phyloP scores from a whole-genome alignment of 2,329 filamentous ascomycete genomes.

The Penicillium sp. region DNA sequence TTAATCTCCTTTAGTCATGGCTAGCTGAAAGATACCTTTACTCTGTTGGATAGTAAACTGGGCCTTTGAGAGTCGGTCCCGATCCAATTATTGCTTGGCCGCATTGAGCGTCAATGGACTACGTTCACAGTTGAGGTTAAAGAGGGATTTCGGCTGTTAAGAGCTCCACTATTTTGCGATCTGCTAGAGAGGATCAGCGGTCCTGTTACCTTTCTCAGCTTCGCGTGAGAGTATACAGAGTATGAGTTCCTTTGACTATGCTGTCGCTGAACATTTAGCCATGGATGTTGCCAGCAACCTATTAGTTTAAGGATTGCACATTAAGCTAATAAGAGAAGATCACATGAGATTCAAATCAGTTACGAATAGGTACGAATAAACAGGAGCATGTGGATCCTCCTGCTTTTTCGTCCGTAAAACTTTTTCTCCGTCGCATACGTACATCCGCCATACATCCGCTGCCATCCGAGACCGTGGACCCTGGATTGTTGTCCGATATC shows the following conservation, averaged over 20 bases:
- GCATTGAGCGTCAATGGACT: not conserved
- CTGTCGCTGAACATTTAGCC: no score
- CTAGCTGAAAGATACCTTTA: not conserved
- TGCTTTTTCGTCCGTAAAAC: not conserved
- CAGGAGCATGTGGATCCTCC: not conserved
- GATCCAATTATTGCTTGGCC: not conserved
- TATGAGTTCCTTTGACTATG: not conserved
- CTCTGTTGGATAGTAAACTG: not conserved
- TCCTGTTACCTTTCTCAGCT: not conserved
- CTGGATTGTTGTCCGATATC: not conserved
- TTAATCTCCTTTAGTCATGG: not conserved
- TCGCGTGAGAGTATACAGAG: not conserved
- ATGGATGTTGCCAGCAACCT: not conserved
- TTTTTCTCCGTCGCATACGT: not conserved
- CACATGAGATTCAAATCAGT: not conserved
- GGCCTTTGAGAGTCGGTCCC: not conserved
- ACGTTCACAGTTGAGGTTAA: not conserved
- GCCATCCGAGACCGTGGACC: constrained; percentile 4
- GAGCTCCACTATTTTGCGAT: not conserved
- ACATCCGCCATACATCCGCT: constrained; percentile 6
- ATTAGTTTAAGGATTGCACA: not conserved
- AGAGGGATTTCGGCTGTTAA: not conserved
- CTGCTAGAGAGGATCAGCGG: not conserved
- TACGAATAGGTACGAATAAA: not conserved
- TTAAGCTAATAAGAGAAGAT: not conserved